These are phyloP conservation scores for Piper longum DNA, from an alignment of 164 flowering plant genomes.

Conservation along the genomic window DNA sequence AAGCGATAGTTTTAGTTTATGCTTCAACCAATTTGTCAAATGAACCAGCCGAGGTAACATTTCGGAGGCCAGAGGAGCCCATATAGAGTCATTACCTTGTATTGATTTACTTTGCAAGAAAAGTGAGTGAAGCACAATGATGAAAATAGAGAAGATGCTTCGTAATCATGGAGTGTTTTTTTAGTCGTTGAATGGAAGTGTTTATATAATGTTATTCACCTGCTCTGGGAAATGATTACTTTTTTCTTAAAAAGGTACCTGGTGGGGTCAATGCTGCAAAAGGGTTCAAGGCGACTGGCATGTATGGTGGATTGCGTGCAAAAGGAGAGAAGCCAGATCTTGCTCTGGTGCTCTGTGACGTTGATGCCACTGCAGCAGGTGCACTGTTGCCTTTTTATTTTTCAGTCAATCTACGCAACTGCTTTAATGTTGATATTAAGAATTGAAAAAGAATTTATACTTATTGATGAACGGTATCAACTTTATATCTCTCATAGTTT, in stretches of 20 bases:
- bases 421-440: neutral
- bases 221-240: neutral
- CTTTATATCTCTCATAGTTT: neutral
- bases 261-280: constrained; percentile 94
- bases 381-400: constrained; percentile 2
- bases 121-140: too few species aligned
- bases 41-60: too few species aligned
- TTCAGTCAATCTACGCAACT: neutral
- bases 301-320: constrained; percentile 82
- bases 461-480: neutral
- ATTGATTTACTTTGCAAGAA: too few species aligned
- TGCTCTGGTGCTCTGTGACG: constrained; percentile 90
- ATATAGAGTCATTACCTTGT: too few species aligned
- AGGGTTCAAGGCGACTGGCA: constrained; percentile 90
- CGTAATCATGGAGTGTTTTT: too few species aligned
- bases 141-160: too few species aligned
- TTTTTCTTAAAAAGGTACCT: constrained; percentile 33
- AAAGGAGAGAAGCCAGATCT: constrained; percentile 90
- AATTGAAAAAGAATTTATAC: neutral
- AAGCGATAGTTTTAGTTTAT: too few species aligned
- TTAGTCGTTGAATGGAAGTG: neutral
- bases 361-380: constrained; percentile 88
- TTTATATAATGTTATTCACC: neutral
- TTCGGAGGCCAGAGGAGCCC: too few species aligned
- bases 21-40: too few species aligned